Percentiles rank a stretch among this genome's conserved stretches.
Evolutionary conservation across 305 asterid genomes (phyloP).

Genomic region (Fraxinus velutina): DNA sequence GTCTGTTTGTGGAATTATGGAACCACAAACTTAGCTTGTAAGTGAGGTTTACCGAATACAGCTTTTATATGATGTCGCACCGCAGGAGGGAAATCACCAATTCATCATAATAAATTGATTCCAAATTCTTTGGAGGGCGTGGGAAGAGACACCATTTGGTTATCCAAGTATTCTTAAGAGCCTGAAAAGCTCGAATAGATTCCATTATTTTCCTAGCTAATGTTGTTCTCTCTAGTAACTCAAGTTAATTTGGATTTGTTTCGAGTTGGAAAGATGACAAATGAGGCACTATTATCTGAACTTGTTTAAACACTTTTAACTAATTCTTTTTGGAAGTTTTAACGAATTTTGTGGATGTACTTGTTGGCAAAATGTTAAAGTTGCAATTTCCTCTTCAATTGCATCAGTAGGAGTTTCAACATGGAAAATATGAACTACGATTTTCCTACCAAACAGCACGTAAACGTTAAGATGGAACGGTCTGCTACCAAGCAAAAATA

Average conservation of each 20-base stretch:
- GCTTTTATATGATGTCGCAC: not conserved
- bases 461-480: not conserved
- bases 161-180: not conserved
- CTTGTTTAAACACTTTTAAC: not conserved
- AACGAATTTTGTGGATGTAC: not conserved
- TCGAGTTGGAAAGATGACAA: not conserved
- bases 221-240: not conserved
- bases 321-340: not conserved
- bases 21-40: conserved; percentile 1
- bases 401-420: not conserved
- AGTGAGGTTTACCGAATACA: not conserved
- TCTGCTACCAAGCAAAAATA: not conserved
- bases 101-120: not conserved
- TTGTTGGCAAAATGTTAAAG: not conserved
- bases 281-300: not conserved
- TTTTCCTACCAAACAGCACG: not conserved
- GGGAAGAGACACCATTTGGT: conserved; percentile 10
- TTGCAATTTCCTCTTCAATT: not conserved
- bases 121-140: not conserved
- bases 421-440: not conserved
- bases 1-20: conserved; percentile 2
- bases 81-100: not conserved
- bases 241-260: not conserved
- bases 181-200: not conserved
- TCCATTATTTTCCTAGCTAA: not conserved